phyloP scores from a whole-genome alignment of 768 basidiomycete genomes.

The Cubamyces sp. region DNA sequence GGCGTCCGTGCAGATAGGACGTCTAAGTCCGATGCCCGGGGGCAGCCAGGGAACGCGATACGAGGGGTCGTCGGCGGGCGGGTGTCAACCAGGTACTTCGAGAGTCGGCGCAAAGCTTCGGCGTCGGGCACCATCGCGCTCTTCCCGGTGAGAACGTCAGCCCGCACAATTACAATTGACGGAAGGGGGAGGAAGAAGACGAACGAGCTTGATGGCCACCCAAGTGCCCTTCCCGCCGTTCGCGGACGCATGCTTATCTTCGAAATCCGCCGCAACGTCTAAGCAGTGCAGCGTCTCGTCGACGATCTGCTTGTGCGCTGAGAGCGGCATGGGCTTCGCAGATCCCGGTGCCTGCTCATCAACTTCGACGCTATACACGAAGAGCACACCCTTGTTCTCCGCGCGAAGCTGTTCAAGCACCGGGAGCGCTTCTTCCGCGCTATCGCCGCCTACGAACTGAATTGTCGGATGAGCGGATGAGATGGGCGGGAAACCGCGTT shows the following conservation, averaged over 20 bases:
- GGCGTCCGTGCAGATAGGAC: conserved; percentile 42
- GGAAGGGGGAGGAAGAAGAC: conserved; percentile 29
- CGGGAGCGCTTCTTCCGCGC: conserved; percentile 67
- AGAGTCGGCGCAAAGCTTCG: conserved; percentile 62
- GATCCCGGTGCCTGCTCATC: conserved; percentile 57
- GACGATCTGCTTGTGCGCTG: conserved; percentile 64
- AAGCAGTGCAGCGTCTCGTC: conserved; percentile 78
- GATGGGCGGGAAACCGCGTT: background rate
- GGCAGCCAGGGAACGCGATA: conserved; percentile 73
- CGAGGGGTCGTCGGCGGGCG: conserved; percentile 39
- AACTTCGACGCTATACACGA: conserved; percentile 90
- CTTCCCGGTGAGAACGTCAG: conserved; percentile 36
- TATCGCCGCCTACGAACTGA: conserved; percentile 91
- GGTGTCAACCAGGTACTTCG: conserved; percentile 55
- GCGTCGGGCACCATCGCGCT: conserved; percentile 72
- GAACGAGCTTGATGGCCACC: conserved; percentile 84
- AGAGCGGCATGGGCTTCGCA: conserved; percentile 33
- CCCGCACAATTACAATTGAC: background rate
- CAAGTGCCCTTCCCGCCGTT: conserved; percentile 62
- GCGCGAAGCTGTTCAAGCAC: conserved; percentile 65
- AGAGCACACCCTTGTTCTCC: conserved; percentile 74
- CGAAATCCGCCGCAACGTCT: conserved; percentile 81
- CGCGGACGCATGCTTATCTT: conserved; percentile 45
- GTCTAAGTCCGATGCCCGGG: conserved; percentile 59
- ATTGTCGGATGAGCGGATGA: background rate